Base-by-base conservation (phyloP, 2,329 filamentous ascomycete genomes). In the Fusarium denticulatum region DNA sequence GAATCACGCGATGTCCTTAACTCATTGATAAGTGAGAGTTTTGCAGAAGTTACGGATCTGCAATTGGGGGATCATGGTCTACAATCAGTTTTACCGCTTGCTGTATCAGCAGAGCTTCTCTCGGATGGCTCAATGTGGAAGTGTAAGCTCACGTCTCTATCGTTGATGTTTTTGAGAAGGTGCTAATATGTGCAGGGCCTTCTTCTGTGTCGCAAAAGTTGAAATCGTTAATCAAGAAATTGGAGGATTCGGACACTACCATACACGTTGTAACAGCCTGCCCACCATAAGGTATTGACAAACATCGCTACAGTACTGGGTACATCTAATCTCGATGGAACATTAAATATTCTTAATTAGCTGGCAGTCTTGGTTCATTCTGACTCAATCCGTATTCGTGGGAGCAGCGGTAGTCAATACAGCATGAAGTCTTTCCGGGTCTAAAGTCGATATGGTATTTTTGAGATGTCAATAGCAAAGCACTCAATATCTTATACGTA, bases 221-320 rank as follows among this genome's bases (percentile, higher is more conserved):
- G 45, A 46, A 32, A n/a, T 50, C 39, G 20, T 60, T 60, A 28
- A 60, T 60, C 7, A 60, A 60, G 43, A 60, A 60, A 34, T 47
- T 60, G 34, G 47, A 60, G 37, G 57, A 60, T 28, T 45, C 45
- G 24, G 57, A 60, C 43, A 50, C 24, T 34, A 60, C 57, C 57
- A 60, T 60, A 60, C 57, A 60, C 45, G 57, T 60, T 50, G 57
- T 45, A 40, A 60, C 57, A 24, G 37, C 32, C 45, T 50, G 32
- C 36, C 57, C 39, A 46, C 43, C 26, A 28, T 46, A 46, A 20
- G 7, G 26, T 28, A 28, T 28, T 18, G 43, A 18, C 32, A 34
- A 34, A 14, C 13, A 14, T 14, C 6, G 13, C 32, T 34, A 34
- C 13, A 32, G 32, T 13, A 32, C 32, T 32, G 12, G 14, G 24